phyloP scores from a whole-genome alignment of 768 basidiomycete species.

The Asterophora parasitica region DNA sequence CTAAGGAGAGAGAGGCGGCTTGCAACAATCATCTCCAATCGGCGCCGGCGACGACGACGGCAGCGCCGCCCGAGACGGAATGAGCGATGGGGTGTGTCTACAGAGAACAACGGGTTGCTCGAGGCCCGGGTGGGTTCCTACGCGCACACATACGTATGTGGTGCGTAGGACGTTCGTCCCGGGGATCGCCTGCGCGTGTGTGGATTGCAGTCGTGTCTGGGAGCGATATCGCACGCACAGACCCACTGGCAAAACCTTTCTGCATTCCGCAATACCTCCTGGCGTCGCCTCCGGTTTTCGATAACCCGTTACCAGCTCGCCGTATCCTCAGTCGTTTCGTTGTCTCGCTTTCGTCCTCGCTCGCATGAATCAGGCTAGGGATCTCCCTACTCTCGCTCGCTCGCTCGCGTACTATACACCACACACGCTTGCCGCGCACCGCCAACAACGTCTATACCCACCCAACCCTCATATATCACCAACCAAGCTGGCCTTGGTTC shows the following conservation, averaged over 20 bases:
- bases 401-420: neutral
- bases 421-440: neutral
- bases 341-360: no score
- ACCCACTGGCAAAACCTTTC: no score
- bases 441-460: conserved; percentile 1
- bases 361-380: no score
- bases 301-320: no score
- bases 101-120: neutral
- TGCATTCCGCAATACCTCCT: neutral
- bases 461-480: neutral
- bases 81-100: neutral
- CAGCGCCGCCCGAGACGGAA: neutral
- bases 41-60: neutral
- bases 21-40: neutral
- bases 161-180: no score
- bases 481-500: conserved; percentile 7
- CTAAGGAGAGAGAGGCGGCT: conserved; percentile 9
- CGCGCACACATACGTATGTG: no score
- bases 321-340: no score
- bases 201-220: neutral
- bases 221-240: neutral
- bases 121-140: neutral
- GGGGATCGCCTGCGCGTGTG: neutral
- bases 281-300: no score
- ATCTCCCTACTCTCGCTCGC: no score